A percentile compares a stretch with the other conserved stretches of the same genome.
phyloP scores from a whole-genome alignment of 139 green algal species.

The Cymbomonas tetramitiformis region DNA sequence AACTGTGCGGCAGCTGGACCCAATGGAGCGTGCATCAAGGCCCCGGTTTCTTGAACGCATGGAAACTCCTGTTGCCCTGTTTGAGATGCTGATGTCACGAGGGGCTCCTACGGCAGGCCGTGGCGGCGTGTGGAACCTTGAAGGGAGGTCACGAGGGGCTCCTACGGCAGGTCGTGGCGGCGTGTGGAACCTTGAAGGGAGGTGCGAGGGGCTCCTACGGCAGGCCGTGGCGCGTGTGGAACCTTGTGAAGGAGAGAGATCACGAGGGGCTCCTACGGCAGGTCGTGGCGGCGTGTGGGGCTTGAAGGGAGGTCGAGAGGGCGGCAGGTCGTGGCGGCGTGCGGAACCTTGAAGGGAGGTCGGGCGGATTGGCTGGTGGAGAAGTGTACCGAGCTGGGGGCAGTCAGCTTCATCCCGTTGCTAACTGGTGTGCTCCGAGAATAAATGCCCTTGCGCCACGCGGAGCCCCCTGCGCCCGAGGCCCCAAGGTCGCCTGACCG shows the following conservation, averaged over 20 bases:
- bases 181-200: no score
- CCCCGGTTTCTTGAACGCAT: no score
- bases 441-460: conserved; percentile 17
- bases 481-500: not conserved
- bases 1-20: no score
- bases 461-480: not conserved
- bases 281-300: conserved; percentile 32
- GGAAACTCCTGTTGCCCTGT: no score
- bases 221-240: no score
- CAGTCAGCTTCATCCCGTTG: conserved; percentile 47
- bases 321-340: conserved; percentile 46
- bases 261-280: not conserved
- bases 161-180: not conserved
- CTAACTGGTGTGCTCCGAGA: conserved; percentile 47
- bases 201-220: no score
- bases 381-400: conserved; percentile 72
- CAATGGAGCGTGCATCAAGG: no score
- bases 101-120: no score
- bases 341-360: conserved; percentile 59
- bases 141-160: not conserved
- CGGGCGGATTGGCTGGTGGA: conserved; percentile 77
- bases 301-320: conserved; percentile 58
- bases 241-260: conserved; percentile 46
- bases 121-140: no score
- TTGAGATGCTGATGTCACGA: conserved; percentile 40